These are phyloP conservation scores for Zymoseptoria crescenta DNA, from an alignment of 2,329 filamentous ascomycete genomes.

Conservation along the genomic window DNA sequence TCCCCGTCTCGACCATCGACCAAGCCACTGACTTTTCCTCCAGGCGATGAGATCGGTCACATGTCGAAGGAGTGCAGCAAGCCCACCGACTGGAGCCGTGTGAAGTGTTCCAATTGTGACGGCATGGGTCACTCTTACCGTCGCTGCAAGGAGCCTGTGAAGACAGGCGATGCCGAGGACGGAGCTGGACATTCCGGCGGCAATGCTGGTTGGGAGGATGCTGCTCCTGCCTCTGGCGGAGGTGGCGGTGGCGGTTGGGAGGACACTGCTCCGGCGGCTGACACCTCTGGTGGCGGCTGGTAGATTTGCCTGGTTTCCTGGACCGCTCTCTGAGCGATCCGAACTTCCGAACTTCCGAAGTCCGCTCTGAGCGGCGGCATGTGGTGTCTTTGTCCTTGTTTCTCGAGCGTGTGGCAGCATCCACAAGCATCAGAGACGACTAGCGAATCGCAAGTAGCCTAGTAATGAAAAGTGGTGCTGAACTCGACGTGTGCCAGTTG, in stretches of 20 bases:
- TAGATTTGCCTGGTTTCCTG: not conserved
- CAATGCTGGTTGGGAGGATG: slow-evolving; percentile 8
- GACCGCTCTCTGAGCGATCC: not conserved
- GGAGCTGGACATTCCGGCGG: slow-evolving; percentile 8
- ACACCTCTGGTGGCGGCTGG: slow-evolving; percentile 3
- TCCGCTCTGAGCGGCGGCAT: not conserved
- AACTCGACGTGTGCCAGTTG: not conserved
- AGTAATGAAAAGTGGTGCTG: not conserved
- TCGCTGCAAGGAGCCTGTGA: slow-evolving; percentile 20
- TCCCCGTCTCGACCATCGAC: not conserved
- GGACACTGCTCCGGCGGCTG: slow-evolving; percentile 2
- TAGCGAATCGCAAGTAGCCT: not conserved
- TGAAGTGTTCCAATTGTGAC: slow-evolving; percentile 41
- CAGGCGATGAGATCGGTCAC: slow-evolving; percentile 30
- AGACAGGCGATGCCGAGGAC: slow-evolving; percentile 6
- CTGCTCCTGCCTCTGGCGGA: slow-evolving; percentile 1
- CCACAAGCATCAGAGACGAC: not conserved
- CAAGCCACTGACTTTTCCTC: not conserved
- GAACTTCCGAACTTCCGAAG: too few relatives aligned
- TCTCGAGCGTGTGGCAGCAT: not conserved
- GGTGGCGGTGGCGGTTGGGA: slow-evolving; percentile 5
- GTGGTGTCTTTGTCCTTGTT: not conserved
- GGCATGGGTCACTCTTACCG: slow-evolving; percentile 22
- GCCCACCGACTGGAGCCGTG: slow-evolving; percentile 33
- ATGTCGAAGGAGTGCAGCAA: slow-evolving; percentile 19